phyloP scores from a whole-genome alignment of 768 basidiomycete genomes.

The Leccinum ochraceum region DNA sequence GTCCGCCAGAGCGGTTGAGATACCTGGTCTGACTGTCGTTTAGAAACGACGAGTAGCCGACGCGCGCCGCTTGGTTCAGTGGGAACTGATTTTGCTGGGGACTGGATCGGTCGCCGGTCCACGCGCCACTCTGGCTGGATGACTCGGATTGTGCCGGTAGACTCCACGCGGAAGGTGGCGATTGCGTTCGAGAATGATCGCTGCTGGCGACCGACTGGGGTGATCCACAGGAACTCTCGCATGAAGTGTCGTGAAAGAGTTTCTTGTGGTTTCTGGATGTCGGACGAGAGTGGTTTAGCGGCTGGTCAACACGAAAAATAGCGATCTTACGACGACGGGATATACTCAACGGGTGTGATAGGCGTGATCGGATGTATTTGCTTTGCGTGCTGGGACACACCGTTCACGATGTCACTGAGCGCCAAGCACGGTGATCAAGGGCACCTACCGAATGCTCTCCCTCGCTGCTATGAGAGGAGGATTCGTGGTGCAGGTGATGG shows the following conservation, averaged over 20 bases:
- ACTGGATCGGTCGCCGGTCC: slow-evolving; percentile 34
- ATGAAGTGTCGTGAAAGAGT: slow-evolving; percentile 33
- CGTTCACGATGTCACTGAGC: slow-evolving; percentile 15
- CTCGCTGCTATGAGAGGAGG: slow-evolving; percentile 28
- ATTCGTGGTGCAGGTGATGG: slow-evolving; percentile 28
- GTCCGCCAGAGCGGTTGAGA: slow-evolving; percentile 19
- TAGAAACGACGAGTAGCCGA: slow-evolving; percentile 60
- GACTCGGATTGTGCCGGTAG: slow-evolving; percentile 39
- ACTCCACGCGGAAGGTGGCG: slow-evolving; percentile 46
- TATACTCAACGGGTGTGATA: slow-evolving; percentile 37
- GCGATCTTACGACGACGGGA: slow-evolving; percentile 33
- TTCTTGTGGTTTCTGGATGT: slow-evolving; percentile 33
- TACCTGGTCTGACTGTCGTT: slow-evolving; percentile 57
- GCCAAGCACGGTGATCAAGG: slow-evolving; percentile 6
- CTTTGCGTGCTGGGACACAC: slow-evolving; percentile 25
- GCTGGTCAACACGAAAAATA: slow-evolving; percentile 9
- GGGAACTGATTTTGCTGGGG: slow-evolving; percentile 38
- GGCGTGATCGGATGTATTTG: slow-evolving; percentile 38
- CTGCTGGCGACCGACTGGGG: slow-evolving; percentile 40
- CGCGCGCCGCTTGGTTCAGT: slow-evolving; percentile 46
- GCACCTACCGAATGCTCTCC: slow-evolving; percentile 30
- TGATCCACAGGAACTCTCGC: slow-evolving; percentile 31
- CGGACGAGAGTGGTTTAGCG: slow-evolving; percentile 14
- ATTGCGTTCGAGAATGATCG: slow-evolving; percentile 48
- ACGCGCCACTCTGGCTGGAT: slow-evolving; percentile 27